Percentiles rank a stretch among this genome's conserved stretches.
Conservation (phyloP, 148 eudicot species). For the Vaccinium darrowii region DNA sequence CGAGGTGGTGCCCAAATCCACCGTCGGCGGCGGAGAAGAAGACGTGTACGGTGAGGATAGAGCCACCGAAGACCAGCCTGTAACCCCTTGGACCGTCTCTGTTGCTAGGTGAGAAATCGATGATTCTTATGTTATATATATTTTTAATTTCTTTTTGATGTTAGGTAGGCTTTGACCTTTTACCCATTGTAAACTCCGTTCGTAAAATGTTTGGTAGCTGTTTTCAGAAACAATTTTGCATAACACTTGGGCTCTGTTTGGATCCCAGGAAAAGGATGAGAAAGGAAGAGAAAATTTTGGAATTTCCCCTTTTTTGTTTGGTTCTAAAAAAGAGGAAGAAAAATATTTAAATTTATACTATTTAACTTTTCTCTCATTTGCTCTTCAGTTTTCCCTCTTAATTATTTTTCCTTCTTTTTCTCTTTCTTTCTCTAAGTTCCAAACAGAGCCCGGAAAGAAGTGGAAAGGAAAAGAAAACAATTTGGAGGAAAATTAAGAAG, state of each 20-base stretch:
- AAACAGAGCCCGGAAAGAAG: no score
- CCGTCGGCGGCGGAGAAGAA: slow-evolving; percentile 60
- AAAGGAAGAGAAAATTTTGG: no score
- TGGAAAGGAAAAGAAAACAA: no score
- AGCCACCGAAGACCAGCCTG: slow-evolving; percentile 75
- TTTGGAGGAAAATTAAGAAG: no score
- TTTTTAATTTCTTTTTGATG: slow-evolving; percentile 17
- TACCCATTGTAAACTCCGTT: slow-evolving; percentile 1
- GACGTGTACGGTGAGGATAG: slow-evolving; percentile 90
- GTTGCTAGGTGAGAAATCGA: slow-evolving; percentile 72
- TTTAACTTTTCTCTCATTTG: no score
- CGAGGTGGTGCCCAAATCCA: slow-evolving; percentile 39
- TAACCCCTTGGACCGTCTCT: slow-evolving; percentile 87
- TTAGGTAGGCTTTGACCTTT: slow-evolving; percentile 29
- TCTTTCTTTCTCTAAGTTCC: no score
- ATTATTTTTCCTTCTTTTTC: no score
- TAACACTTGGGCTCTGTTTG: background rate
- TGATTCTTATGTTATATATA: background rate
- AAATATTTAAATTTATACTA: no score
- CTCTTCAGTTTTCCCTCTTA: no score
- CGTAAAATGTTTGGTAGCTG: background rate
- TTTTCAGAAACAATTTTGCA: background rate
- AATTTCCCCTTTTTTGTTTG: no score
- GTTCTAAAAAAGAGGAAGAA: no score
- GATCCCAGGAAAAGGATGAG: background rate